phyloP scores from a whole-genome alignment of 768 basidiomycete species.

The Fistulinella prunicolor region DNA sequence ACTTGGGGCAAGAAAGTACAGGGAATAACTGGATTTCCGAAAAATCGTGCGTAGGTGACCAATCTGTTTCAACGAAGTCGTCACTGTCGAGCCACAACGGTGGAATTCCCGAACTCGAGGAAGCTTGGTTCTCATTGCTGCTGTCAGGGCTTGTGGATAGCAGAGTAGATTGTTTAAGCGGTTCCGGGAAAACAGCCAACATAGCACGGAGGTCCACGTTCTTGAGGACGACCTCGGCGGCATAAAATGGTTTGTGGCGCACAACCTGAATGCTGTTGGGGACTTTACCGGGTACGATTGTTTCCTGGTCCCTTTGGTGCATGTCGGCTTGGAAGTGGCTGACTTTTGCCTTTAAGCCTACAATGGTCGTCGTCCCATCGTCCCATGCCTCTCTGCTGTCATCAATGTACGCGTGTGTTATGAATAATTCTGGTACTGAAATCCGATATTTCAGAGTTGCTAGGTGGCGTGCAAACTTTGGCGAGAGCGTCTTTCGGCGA shows the following conservation, averaged over 20 bases:
- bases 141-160: constrained; percentile 45
- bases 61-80: constrained; percentile 82
- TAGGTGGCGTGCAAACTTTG: constrained; percentile 84
- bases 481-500: constrained; percentile 65
- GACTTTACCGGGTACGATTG: constrained; percentile 51
- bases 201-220: constrained; percentile 75
- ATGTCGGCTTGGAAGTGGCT: constrained; percentile 83
- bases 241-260: constrained; percentile 82
- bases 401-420: constrained; percentile 86
- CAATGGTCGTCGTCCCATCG: constrained; percentile 71
- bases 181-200: constrained; percentile 73
- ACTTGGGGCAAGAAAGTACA: constrained; percentile 73
- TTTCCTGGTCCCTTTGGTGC: constrained; percentile 89
- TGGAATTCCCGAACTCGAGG: constrained; percentile 33
- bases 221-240: constrained; percentile 79
- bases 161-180: constrained; percentile 57
- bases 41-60: constrained; percentile 44
- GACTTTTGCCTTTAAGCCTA: constrained; percentile 84
- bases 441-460: constrained; percentile 92
- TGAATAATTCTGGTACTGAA: constrained; percentile 68
- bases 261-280: constrained; percentile 57
- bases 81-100: constrained; percentile 73
- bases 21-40: constrained; percentile 70
- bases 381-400: constrained; percentile 78
- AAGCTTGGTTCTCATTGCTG: constrained; percentile 36